These are phyloP conservation scores for Trichophyton simii DNA, from an alignment of 2,329 filamentous ascomycete genomes.

Conservation along the genomic window DNA sequence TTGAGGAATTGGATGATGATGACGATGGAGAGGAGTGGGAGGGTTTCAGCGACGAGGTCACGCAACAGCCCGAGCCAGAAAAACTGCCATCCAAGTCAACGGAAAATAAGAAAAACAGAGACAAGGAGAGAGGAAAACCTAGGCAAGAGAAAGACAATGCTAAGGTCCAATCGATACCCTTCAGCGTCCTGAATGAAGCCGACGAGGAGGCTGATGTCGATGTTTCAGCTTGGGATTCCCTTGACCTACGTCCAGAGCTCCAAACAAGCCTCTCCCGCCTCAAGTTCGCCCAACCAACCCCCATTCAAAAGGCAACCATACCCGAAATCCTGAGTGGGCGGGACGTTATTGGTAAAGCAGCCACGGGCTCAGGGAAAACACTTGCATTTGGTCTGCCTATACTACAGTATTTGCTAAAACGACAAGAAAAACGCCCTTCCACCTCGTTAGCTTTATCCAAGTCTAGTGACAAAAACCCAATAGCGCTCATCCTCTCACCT, in stretches of 20 bases:
- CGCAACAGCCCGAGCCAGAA: constrained; percentile 14
- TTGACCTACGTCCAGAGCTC: constrained; percentile 60
- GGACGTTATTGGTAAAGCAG: constrained; percentile 90
- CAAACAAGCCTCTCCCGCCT: constrained; percentile 65
- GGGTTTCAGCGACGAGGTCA: constrained; percentile 47
- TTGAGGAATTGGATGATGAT: constrained; percentile 9
- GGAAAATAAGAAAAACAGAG: constrained; percentile 7
- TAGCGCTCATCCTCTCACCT: constrained; percentile 74
- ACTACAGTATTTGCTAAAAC: constrained; percentile 63
- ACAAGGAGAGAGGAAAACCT: constrained; percentile 18
- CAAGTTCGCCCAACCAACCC: constrained; percentile 67
- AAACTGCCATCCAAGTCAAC: constrained; percentile 15
- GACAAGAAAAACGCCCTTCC: constrained; percentile 25
- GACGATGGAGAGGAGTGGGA: constrained; percentile 47
- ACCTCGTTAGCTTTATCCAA: constrained; percentile 21
- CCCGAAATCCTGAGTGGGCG: constrained; percentile 70
- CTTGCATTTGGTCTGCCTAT: constrained; percentile 91
- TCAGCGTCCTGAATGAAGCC: constrained; percentile 27
- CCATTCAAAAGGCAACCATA: constrained; percentile 68
- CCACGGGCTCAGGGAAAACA: constrained; percentile 93
- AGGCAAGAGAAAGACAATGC: constrained; percentile 15
- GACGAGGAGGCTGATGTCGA: constrained; percentile 48
- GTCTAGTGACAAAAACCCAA: constrained; percentile 38
- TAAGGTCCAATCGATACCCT: constrained; percentile 24
- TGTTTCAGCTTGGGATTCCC: constrained; percentile 62